Base-by-base conservation (phyloP, 2,329 filamentous ascomycete genomes). In the Cladosporium sp. region DNA sequence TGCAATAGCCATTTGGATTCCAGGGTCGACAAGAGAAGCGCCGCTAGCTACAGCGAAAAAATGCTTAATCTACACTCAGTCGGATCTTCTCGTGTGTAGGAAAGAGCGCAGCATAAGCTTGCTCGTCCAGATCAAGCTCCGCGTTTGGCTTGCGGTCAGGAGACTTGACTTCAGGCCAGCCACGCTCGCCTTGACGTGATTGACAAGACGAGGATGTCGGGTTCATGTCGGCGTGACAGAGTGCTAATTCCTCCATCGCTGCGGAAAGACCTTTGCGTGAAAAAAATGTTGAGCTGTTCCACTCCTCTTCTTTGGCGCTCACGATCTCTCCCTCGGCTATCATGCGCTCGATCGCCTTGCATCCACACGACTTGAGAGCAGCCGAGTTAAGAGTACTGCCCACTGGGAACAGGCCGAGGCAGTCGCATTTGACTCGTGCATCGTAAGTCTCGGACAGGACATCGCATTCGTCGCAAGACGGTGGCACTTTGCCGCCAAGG, bases 1-100 rank as follows among this genome's bases (percentile, higher is more conserved):
- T n/a, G 48, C 41, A 4, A 51, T 45, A n/a, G 48, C 48, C 41
- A 40, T 45, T 15, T 51, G 34, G 7, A 51, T 45, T 2, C 48
- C 48, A 5, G 34, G 41, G 8, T 51, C 41, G 41, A 45, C 22
- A 8, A 45, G 18, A 1, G 40, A 32, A 5, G 11, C 41, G 0
- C 48, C 48, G 12, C 41, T 45, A 3, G 48, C 41, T 3, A 51
- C 9, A 12, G 48, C 41, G 27, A 51, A 51, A 32, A 51, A 51
- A 36, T 51, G 32, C 13, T 51, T 51, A 1, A 29, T 51, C 48
- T 15, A 41, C 20, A 11, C 48, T 51, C 8, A 51, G 24, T 2
- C 48, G 48, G 6, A 51, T 51, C 3, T 18, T 32, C 20, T 51
- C 48, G 12, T 15, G 18, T 12, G 48, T 51, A 2, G 48, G 48